Evolutionary conservation across 768 basidiomycete genomes (phyloP).

Genomic region (Termitomyces sp.): DNA sequence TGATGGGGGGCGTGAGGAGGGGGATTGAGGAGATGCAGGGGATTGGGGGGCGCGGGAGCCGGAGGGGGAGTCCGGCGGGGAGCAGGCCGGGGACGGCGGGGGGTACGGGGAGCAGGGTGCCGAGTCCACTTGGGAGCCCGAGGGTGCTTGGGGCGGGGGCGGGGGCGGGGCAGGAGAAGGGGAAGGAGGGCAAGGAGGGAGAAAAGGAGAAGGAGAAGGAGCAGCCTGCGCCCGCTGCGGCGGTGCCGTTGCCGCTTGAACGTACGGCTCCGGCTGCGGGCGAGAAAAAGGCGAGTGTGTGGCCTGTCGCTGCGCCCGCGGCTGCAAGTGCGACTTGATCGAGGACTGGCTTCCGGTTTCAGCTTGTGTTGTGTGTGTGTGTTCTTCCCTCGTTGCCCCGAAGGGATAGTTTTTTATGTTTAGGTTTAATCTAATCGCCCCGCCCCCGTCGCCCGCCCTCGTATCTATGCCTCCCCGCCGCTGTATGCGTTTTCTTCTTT

Average conservation of each 20-base stretch:
- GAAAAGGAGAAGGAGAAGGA: background rate
- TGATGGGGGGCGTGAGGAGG: conserved; percentile 70
- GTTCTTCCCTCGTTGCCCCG: too few relatives aligned
- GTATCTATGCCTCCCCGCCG: too few relatives aligned
- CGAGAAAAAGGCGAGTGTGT: conserved; percentile 2
- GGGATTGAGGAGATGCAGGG: conserved; percentile 74
- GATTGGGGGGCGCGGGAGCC: conserved; percentile 19
- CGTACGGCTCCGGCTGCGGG: background rate
- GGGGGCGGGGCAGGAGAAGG: background rate
- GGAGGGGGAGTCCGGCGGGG: conserved; percentile 12
- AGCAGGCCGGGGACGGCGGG: background rate
- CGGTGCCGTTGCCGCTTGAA: background rate
- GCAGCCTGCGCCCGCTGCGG: background rate
- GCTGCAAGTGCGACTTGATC: too few relatives aligned
- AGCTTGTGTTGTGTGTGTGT: too few relatives aligned
- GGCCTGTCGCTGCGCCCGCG: background rate
- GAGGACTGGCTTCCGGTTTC: too few relatives aligned
- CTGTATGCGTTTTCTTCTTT: too few relatives aligned
- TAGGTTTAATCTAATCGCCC: too few relatives aligned
- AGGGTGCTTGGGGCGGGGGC: background rate
- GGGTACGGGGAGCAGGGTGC: conserved; percentile 7
- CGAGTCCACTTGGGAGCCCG: conserved; percentile 12
- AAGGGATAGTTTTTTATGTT: too few relatives aligned
- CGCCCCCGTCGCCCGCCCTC: too few relatives aligned
- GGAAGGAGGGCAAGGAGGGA: background rate